These are phyloP conservation scores for Penicillium daleae DNA, from an alignment of 495 filamentous ascomycete genomes.

Conservation along the genomic window DNA sequence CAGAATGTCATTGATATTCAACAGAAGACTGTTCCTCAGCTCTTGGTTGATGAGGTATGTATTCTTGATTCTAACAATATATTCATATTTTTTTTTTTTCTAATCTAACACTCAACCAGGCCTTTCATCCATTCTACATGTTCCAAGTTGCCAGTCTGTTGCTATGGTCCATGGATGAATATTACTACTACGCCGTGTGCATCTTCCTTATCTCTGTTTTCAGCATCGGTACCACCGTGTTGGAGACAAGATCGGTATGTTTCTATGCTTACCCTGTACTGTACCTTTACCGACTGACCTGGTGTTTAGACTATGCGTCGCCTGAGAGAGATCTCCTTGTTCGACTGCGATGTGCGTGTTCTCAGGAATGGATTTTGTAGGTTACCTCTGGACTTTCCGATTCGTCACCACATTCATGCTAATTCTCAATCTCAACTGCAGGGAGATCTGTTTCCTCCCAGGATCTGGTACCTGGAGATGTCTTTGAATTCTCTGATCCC, in stretches of 20 bases:
- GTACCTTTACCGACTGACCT: conserved; percentile 28
- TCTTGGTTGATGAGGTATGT: conserved; percentile 87
- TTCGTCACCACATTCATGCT: neutral
- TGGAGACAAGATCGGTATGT: conserved; percentile 83
- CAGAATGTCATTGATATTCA: conserved; percentile 88
- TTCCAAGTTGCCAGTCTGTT: conserved; percentile 95
- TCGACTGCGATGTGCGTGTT: conserved; percentile 93
- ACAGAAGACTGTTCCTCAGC: conserved; percentile 77
- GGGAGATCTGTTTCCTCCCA: conserved; percentile 84
- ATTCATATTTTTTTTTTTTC: neutral
- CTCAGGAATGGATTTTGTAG: conserved; percentile 92
- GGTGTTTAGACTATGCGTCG: conserved; percentile 77
- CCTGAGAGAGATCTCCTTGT: conserved; percentile 87
- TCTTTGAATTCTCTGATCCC: conserved; percentile 96
- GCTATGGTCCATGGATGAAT: conserved; percentile 93
- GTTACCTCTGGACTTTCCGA: conserved; percentile 26
- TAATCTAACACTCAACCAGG: conserved; percentile 51
- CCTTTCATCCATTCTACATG: conserved; percentile 96
- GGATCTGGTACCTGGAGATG: conserved; percentile 92
- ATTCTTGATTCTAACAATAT: neutral
- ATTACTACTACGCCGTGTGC: conserved; percentile 96
- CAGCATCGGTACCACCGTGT: conserved; percentile 85
- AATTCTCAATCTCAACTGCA: conserved; percentile 34
- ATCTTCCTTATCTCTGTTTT: conserved; percentile 94
- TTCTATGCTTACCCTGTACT: neutral